These are phyloP conservation scores for Pseudocercospora macadamiae DNA, from an alignment of 2,329 filamentous ascomycete species.

Conservation along the genomic window DNA sequence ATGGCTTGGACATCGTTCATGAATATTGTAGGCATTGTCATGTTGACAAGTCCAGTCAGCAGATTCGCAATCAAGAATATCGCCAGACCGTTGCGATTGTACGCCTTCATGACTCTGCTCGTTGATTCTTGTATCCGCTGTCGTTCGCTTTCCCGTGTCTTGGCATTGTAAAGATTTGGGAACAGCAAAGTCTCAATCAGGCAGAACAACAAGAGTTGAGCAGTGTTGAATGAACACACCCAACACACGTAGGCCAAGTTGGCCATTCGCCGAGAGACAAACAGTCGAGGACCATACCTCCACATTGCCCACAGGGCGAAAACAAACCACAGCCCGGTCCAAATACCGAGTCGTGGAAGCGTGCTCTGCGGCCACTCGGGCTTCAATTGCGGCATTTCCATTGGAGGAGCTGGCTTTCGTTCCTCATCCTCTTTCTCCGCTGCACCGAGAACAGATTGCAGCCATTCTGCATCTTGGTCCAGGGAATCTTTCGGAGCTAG, in stretches of 20 bases:
- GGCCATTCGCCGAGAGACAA: conserved; percentile 83
- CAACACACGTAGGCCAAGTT: conserved; percentile 94
- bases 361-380: conserved; percentile 33
- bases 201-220: conserved; percentile 79
- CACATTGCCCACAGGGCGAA: conserved; percentile 69
- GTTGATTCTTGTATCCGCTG: conserved; percentile 71
- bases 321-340: conserved; percentile 70
- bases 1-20: conserved; percentile 67
- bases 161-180: conserved; percentile 67
- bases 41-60: conserved; percentile 84
- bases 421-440: conserved; percentile 22
- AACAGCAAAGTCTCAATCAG: conserved; percentile 78
- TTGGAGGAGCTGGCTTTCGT: conserved; percentile 17
- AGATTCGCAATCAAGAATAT: conserved; percentile 88
- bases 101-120: conserved; percentile 77
- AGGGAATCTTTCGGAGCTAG: conserved; percentile 30
- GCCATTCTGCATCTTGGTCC: conserved; percentile 42
- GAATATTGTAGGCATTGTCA: conserved; percentile 81
- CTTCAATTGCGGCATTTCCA: conserved; percentile 27
- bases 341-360: conserved; percentile 59
- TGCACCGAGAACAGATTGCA: conserved; percentile 38
- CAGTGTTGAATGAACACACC: conserved; percentile 87
- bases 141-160: conserved; percentile 58
- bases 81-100: conserved; percentile 84
- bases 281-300: conserved; percentile 73